These are phyloP conservation scores for Didymella pinodella DNA, from an alignment of 2,329 filamentous ascomycete genomes.

Conservation along the genomic window DNA sequence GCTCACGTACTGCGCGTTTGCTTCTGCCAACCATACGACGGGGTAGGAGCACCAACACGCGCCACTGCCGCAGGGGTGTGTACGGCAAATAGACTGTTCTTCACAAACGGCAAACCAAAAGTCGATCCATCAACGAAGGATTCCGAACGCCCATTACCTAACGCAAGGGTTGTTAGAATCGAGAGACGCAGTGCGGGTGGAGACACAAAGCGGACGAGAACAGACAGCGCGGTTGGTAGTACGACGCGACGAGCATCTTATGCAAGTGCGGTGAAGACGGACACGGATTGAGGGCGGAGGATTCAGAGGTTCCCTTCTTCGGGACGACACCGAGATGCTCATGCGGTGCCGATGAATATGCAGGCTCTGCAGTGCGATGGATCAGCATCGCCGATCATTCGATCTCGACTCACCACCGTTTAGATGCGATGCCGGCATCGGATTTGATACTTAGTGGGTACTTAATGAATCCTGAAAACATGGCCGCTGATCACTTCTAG, in stretches of 20 bases:
- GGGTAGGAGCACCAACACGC: conserved; percentile 23
- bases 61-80: conserved; percentile 7
- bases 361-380: conserved; percentile 1
- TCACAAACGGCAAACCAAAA: not conserved
- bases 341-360: not conserved
- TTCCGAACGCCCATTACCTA: conserved; percentile 10
- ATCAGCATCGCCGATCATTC: conserved; percentile 10
- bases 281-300: not conserved
- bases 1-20: conserved; percentile 42
- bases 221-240: not conserved
- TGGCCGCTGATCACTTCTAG: not conserved
- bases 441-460: not conserved
- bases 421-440: not conserved
- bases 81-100: not conserved
- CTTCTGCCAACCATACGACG: conserved; percentile 49
- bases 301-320: conserved; percentile 1
- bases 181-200: not conserved
- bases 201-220: not conserved
- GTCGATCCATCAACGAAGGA: conserved; percentile 4
- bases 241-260: not conserved
- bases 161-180: conserved; percentile 11
- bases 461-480: not conserved
- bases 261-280: not conserved
- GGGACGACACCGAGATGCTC: not conserved
- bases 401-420: not conserved